Evolutionary conservation across 768 basidiomycete species (phyloP).

Genomic region (Russula dissimulans): DNA sequence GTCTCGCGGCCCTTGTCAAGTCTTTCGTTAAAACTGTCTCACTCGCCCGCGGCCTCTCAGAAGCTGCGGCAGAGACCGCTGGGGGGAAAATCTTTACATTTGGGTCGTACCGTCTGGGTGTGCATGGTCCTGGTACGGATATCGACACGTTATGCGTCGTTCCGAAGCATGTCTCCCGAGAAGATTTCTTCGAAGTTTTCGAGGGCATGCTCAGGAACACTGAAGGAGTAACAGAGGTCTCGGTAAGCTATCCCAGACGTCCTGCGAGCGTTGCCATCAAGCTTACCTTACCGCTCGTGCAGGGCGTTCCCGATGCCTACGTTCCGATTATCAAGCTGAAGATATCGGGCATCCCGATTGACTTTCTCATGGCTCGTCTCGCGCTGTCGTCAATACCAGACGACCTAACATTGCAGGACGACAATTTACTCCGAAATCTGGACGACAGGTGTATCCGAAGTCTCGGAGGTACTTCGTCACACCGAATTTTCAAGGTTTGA

Average conservation of each 20-base stretch:
- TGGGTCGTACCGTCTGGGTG: conserved; percentile 95
- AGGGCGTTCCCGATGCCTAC: conserved; percentile 96
- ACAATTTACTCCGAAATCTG: conserved; percentile 82
- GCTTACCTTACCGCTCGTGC: not conserved
- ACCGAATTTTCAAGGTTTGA: not conserved
- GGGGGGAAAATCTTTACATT: conserved; percentile 99
- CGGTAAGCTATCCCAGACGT: conserved; percentile 38
- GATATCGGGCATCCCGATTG: conserved; percentile 86
- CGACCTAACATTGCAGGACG: conserved; percentile 81
- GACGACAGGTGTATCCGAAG: conserved; percentile 94
- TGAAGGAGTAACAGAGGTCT: conserved; percentile 81
- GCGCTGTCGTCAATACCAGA: conserved; percentile 85
- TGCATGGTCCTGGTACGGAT: conserved; percentile 92
- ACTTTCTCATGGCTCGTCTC: conserved; percentile 88
- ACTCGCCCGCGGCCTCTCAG: conserved; percentile 72
- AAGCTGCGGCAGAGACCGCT: conserved; percentile 76
- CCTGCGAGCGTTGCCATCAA: not conserved
- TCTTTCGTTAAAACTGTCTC: conserved; percentile 85
- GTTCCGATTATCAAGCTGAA: conserved; percentile 92
- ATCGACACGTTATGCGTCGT: conserved; percentile 99
- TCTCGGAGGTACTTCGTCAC: conserved; percentile 56
- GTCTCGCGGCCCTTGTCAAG: conserved; percentile 82
- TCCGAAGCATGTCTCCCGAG: conserved; percentile 89
- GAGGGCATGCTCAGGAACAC: conserved; percentile 78
- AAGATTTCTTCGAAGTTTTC: conserved; percentile 92